These are phyloP conservation scores for Chlorella sp. DNA, from an alignment of 139 green algal species.

Conservation along the genomic window DNA sequence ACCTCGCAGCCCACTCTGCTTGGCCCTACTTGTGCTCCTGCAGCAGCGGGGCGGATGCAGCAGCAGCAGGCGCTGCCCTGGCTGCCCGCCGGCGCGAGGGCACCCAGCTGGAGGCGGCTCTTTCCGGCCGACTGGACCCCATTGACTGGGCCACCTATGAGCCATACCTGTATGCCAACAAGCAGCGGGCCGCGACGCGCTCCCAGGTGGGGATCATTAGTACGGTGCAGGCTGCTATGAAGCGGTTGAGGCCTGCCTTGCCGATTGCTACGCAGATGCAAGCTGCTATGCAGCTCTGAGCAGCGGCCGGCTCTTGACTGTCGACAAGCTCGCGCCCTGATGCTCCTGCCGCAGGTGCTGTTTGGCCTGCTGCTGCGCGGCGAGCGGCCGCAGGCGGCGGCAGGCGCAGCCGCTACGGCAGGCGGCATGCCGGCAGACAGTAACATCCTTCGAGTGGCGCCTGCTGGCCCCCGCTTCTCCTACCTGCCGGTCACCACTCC, in stretches of 20 bases:
- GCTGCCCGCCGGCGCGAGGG: conserved; percentile 37
- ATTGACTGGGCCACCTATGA: conserved; percentile 99
- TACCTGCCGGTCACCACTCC: conserved; percentile 89
- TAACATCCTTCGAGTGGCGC: conserved; percentile 83
- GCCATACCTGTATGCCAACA: conserved; percentile 86
- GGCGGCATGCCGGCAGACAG: conserved; percentile 40
- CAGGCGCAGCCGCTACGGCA: not conserved
- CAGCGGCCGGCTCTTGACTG: not conserved
- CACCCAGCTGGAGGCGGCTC: conserved; percentile 50
- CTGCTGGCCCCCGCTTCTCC: conserved; percentile 75
- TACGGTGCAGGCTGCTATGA: not conserved
- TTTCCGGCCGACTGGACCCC: conserved; percentile 84
- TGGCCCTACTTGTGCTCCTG: too few species aligned
- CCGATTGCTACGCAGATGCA: not conserved
- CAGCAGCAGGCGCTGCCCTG: conserved; percentile 28
- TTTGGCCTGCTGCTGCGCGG: conserved; percentile 75
- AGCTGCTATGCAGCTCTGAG: not conserved
- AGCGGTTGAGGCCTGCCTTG: too few species aligned
- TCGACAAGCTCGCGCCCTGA: not conserved
- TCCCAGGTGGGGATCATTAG: conserved; percentile 25
- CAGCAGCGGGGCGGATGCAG: not conserved
- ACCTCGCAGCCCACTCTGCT: too few species aligned
- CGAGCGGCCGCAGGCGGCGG: conserved; percentile 31
- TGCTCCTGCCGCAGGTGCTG: conserved; percentile 55
- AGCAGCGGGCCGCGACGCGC: conserved; percentile 60